Percentiles rank a stretch among this genome's conserved stretches.
Conservation (phyloP, 1,139 yeast species). For the Magnusiomyces paraingens region DNA sequence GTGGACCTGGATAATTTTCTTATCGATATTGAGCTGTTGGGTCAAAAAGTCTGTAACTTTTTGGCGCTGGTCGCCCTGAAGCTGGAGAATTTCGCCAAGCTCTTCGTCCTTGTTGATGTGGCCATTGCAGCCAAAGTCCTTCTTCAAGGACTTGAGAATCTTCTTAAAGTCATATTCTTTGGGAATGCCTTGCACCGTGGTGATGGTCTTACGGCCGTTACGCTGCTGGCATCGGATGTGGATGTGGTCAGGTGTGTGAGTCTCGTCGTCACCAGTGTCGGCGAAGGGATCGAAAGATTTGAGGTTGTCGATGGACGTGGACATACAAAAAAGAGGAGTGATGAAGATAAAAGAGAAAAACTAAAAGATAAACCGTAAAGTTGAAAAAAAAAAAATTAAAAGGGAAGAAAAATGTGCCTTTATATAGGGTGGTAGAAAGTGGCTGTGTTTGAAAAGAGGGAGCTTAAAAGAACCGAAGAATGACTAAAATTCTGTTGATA, state of each 20-base stretch:
- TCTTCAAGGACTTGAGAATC: conserved; percentile 87
- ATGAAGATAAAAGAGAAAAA: conserved; percentile 1
- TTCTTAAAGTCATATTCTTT: conserved; percentile 91
- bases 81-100: conserved; percentile 93
- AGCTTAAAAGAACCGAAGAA: conserved; percentile 2
- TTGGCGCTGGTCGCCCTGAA: conserved; percentile 98
- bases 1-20: conserved; percentile 96
- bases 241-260: conserved; percentile 90
- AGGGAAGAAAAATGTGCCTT: conserved; percentile 1
- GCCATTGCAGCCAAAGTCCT: conserved; percentile 98
- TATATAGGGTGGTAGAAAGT: not conserved
- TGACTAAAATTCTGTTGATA: not conserved
- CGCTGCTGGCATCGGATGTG: conserved; percentile 99
- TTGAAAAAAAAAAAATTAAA: not conserved
- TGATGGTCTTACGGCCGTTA: conserved; percentile 98
- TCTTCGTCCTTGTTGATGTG: conserved; percentile 95
- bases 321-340: conserved; percentile 29
- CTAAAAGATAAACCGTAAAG: not conserved
- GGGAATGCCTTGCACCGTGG: conserved; percentile 98
- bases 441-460: not conserved
- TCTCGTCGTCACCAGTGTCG: conserved; percentile 99
- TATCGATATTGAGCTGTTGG: conserved; percentile 78
- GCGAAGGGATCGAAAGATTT: conserved; percentile 99
- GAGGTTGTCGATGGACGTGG: conserved; percentile 86
- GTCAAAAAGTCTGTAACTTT: conserved; percentile 93